These are phyloP conservation scores for Russula dissimulans DNA, from an alignment of 768 basidiomycete species.

Conservation along the genomic window DNA sequence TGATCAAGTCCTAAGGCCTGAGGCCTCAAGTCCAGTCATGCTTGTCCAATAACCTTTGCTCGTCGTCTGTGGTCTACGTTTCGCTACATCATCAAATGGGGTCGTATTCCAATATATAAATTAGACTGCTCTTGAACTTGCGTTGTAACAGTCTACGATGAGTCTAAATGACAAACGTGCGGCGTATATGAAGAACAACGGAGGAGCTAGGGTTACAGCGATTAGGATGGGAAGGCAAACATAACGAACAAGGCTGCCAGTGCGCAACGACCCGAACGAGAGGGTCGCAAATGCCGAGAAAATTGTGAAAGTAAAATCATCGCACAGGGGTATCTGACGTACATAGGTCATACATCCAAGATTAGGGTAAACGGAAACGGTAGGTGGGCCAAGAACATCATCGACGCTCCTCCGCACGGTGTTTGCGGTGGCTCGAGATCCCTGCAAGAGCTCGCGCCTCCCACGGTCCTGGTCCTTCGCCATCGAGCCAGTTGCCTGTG, in stretches of 20 bases:
- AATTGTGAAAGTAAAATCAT: neutral
- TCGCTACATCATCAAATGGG: neutral
- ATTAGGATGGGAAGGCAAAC: neutral
- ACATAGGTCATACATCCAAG: constrained; percentile 1
- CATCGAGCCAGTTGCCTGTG: constrained; percentile 58
- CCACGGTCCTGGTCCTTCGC: constrained; percentile 56
- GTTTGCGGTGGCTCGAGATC: constrained; percentile 29
- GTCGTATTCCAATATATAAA: constrained; percentile 3
- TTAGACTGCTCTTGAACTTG: constrained; percentile 1
- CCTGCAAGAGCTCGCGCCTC: constrained; percentile 44
- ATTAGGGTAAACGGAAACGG: neutral
- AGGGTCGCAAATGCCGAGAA: neutral
- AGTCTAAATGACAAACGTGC: constrained; percentile 11
- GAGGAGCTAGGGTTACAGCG: constrained; percentile 16
- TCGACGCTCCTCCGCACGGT: constrained; percentile 33
- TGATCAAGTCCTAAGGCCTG: too few relatives aligned
- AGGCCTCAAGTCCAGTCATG: too few relatives aligned
- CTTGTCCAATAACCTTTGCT: too few relatives aligned
- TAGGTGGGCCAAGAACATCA: constrained; percentile 9
- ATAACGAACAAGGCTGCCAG: neutral
- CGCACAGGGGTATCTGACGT: constrained; percentile 13
- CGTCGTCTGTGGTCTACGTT: neutral
- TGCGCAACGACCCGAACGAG: neutral
- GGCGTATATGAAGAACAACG: constrained; percentile 9
- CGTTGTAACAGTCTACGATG: constrained; percentile 1